A percentile compares a stretch with the other conserved stretches of the same genome.
Conservation (phyloP, 768 basidiomycete genomes). For the Pisolithus marmoratus region DNA sequence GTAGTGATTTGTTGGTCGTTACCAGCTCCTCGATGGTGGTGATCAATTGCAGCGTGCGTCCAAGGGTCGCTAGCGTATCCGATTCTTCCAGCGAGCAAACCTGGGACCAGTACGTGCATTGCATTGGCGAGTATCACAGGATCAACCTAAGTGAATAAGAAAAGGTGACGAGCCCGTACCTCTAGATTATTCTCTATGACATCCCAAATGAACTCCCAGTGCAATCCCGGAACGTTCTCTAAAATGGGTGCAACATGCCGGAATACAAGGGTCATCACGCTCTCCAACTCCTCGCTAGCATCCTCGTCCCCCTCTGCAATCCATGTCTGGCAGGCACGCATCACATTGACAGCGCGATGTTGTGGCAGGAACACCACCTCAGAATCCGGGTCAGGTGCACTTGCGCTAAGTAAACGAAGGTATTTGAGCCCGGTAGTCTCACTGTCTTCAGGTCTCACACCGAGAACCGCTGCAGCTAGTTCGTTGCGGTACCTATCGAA, state of each 20-base stretch:
- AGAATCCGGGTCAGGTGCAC: constrained; percentile 74
- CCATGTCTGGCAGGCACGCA: constrained; percentile 86
- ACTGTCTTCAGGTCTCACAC: constrained; percentile 56
- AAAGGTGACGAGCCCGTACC: constrained; percentile 36
- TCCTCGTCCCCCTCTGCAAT: constrained; percentile 48
- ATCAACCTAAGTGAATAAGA: background rate
- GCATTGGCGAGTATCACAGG: background rate
- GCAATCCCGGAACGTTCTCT: constrained; percentile 77
- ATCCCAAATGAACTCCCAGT: constrained; percentile 94
- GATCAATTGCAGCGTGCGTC: constrained; percentile 64
- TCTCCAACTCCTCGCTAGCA: constrained; percentile 73
- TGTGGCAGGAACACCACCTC: constrained; percentile 82
- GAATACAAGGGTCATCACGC: constrained; percentile 69
- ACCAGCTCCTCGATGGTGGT: constrained; percentile 64
- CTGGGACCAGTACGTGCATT: constrained; percentile 31
- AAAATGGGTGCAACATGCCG: constrained; percentile 77
- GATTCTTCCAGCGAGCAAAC: constrained; percentile 54
- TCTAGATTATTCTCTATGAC: constrained; percentile 84
- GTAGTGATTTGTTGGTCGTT: constrained; percentile 65
- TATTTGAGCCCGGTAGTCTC: constrained; percentile 63
- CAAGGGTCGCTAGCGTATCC: constrained; percentile 54
- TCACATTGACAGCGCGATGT: constrained; percentile 77
- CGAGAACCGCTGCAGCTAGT: constrained; percentile 73
- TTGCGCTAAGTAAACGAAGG: constrained; percentile 62
- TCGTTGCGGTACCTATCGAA: constrained; percentile 86